Base-by-base conservation (phyloP, 1,139 yeast species). In the Suhomyces atakaporum region DNA sequence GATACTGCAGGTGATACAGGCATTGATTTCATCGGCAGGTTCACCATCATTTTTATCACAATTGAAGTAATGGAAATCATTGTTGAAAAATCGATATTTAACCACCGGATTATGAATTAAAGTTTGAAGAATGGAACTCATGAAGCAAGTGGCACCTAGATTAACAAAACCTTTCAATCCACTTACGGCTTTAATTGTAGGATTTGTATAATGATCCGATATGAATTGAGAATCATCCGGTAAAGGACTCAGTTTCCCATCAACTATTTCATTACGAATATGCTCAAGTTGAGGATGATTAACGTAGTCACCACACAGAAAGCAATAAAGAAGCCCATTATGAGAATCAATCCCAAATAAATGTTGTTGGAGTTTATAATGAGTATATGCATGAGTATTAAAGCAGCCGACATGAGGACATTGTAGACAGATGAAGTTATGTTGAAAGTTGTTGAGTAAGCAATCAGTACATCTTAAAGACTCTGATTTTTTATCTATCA, bases 81-180 rank as follows among this genome's bases (percentile, higher is more conserved):
- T 90, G 28, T 81, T 72, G 59, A 92, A 73, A 50, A 86, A 88
- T 44, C 83, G 84, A 50, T 80, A 76, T 42, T 92, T 77, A 29
- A 92, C 73, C 39, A 87, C 71, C 8, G 97, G 97, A 54, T 90
- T 90, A 58, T 92, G 97, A 35, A 92, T 69, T 29, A 90, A 63
- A 0, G 95, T 79, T 63, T 92, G 98, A 29, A 92, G 62, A 12
- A 89, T 80, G 25, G 94, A 86, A 46, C 95, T 85, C 86, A 92
- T 90, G 63, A 87, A 92, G 63, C 98, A 92, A 0, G 98, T 92
- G 0, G 97, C 86, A 0, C 98, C 98, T 78, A 92, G 79, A 58
- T 92, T 92, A 38, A 89, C 82, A 50, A 92, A 79, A 3, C 98
- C 98, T 42, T 84, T 75, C 16, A 92, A 64, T 0, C 97, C 97